These are phyloP conservation scores for Boletellus ananiceps DNA, from an alignment of 768 basidiomycete genomes.

Conservation along the genomic window DNA sequence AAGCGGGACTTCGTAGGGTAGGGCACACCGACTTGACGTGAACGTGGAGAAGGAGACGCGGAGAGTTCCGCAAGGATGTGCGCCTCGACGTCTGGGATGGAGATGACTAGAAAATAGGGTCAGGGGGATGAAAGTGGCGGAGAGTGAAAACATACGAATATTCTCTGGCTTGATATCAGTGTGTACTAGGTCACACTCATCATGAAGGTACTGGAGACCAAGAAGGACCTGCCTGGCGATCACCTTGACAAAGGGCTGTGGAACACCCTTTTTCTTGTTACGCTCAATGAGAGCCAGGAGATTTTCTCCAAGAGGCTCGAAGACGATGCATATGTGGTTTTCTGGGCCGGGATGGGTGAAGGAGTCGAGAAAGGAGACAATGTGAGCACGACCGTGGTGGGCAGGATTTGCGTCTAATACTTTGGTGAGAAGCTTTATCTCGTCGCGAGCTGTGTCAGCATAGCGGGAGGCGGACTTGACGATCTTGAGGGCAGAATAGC, in stretches of 20 bases:
- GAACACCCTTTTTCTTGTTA: constrained; percentile 80
- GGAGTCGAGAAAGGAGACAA: constrained; percentile 89
- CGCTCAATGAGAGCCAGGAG: constrained; percentile 70
- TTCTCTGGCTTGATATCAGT: constrained; percentile 96
- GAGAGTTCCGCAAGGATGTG: constrained; percentile 70
- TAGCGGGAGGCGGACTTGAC: constrained; percentile 94
- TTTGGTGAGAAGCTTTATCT: constrained; percentile 85
- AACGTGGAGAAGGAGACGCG: constrained; percentile 65
- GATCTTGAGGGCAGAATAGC: constrained; percentile 89
- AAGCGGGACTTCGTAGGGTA: constrained; percentile 58
- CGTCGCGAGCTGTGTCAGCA: constrained; percentile 94
- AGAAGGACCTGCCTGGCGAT: constrained; percentile 85
- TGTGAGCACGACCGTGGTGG: constrained; percentile 74
- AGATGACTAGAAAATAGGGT: constrained; percentile 52
- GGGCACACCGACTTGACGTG: constrained; percentile 78
- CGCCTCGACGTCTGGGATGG: constrained; percentile 74
- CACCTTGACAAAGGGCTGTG: constrained; percentile 74
- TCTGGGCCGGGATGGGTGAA: constrained; percentile 76
- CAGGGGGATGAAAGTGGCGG: constrained; percentile 11
- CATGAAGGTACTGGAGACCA: constrained; percentile 88
- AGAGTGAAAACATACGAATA: constrained; percentile 61
- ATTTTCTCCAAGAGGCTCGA: constrained; percentile 81
- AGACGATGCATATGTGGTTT: constrained; percentile 87
- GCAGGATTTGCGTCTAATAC: constrained; percentile 65
- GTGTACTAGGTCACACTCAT: constrained; percentile 89